Percentiles rank a stretch among this genome's conserved stretches.
Conservation (phyloP, 2,329 filamentous ascomycete genomes). For the Colletotrichum salicis region DNA sequence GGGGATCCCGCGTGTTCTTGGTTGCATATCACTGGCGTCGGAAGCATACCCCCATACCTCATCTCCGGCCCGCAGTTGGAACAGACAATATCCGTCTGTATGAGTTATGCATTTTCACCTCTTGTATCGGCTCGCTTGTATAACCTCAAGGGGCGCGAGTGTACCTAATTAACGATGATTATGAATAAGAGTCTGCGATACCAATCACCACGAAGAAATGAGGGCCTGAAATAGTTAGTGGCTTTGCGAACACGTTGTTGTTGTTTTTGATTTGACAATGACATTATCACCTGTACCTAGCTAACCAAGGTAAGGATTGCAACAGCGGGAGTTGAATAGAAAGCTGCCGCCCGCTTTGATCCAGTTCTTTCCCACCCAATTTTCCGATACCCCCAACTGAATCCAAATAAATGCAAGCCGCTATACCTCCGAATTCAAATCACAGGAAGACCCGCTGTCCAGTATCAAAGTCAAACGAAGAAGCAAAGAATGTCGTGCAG, state of each 20-base stretch:
- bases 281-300: no score
- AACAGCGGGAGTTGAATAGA: no score
- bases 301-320: no score
- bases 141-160: constrained; percentile 23
- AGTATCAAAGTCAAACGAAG: no score
- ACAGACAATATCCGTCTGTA: constrained; percentile 47
- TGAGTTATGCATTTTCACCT: constrained; percentile 30
- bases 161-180: constrained; percentile 31
- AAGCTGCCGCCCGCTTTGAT: no score
- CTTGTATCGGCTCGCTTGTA: constrained; percentile 23
- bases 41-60: constrained; percentile 46
- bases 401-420: no score
- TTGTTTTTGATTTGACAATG: no score
- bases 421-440: no score
- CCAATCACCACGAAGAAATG: background rate
- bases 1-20: constrained; percentile 27
- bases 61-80: constrained; percentile 39
- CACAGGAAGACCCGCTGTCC: no score
- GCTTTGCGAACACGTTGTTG: no score
- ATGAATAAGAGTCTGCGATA: constrained; percentile 3
- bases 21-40: constrained; percentile 48
- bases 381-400: no score
- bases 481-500: background rate
- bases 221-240: background rate
- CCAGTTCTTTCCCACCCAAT: no score